Evolutionary conservation across 2,329 filamentous ascomycete genomes (phyloP).

Genomic region (Fusarium tanahbumbuense): DNA sequence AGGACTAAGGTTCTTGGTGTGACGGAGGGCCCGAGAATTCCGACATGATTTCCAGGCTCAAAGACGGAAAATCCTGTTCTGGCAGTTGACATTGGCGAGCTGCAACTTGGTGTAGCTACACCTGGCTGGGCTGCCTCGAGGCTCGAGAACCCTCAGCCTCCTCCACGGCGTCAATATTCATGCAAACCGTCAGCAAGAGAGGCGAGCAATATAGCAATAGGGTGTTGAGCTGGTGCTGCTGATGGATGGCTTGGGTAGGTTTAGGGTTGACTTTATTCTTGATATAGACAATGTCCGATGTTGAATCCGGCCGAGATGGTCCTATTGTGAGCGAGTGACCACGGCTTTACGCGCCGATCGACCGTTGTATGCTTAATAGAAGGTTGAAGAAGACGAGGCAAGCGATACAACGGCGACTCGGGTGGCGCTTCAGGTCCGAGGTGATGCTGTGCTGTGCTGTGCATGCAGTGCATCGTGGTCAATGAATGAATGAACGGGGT

Average conservation of each 20-base stretch:
- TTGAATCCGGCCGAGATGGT: constrained; percentile 22
- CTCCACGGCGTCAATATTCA: constrained; percentile 15
- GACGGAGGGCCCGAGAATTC: constrained; percentile 15
- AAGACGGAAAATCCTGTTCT: constrained; percentile 12
- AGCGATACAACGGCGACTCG: background rate
- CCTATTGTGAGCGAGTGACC: background rate
- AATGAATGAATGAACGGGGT: background rate
- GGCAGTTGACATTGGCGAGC: background rate
- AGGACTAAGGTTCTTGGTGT: background rate
- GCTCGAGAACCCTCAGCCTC: background rate
- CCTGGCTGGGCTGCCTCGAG: background rate
- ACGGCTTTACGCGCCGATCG: constrained; percentile 27
- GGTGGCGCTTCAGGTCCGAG: constrained; percentile 17
- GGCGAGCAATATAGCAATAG: constrained; percentile 8
- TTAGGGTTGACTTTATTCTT: constrained; percentile 25
- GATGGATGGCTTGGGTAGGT: constrained; percentile 21
- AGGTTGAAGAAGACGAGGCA: background rate
- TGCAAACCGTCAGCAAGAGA: constrained; percentile 19
- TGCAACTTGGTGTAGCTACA: background rate
- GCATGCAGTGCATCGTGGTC: background rate
- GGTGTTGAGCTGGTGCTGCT: constrained; percentile 27
- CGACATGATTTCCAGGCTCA: constrained; percentile 1
- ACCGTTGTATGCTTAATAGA: constrained; percentile 12
- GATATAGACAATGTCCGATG: constrained; percentile 24
- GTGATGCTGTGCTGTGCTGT: background rate